Evolutionary conservation across 1,284 basidiomycete genomes (phyloP), one percentile per base, ranked within the genome.

Genomic region (Ceratobasidium sp.): DNA sequence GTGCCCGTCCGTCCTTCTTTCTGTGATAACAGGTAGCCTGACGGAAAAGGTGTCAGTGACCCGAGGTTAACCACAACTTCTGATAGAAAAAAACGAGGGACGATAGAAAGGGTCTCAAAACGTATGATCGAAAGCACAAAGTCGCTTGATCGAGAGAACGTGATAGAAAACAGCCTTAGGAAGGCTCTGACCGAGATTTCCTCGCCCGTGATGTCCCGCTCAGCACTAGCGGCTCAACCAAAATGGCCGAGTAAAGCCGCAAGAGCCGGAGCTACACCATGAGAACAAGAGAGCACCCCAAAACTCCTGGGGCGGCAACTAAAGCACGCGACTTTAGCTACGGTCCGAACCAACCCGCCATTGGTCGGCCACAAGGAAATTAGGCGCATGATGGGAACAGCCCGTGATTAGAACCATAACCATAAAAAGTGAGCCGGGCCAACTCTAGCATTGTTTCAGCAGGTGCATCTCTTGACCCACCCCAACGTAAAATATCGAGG

Each of bases 11-110:
- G 86, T 29, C 89, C 89, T 81, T 99, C 98, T 81, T 98, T 98
- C 85, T 94, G 97, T 1, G 96, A 98, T 78, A 99, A 83, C 34
- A 98, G 86, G 84, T 98, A 99, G 84, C 97, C 96, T 98, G 75
- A 16, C 58, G 19, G 37, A 24, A 56, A 11, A 74, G 14, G 31
- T 19, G 31, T 58, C 29, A 58, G 54, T 24, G n/a, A 58, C 54
- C 54, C 31, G 24, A 6, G 24, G 5, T 29, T 14, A 61, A 64
- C 34, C 16, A 56, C 31, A 31, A n/a, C 41, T 53, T 48, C 53
- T 37, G 69, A 43, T 61, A 48, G 68, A 41, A 41, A 27, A 27
- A 54, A 22, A 49, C 9, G 43, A 43, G 27, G 24, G 48, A 29
- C 27, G 46, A 48, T 19, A 11, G 37, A 66, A 51, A 31, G 49